Evolutionary conservation across 176 grass and related monocot species (phyloP).

Genomic region (Bonia amplexicaulis): DNA sequence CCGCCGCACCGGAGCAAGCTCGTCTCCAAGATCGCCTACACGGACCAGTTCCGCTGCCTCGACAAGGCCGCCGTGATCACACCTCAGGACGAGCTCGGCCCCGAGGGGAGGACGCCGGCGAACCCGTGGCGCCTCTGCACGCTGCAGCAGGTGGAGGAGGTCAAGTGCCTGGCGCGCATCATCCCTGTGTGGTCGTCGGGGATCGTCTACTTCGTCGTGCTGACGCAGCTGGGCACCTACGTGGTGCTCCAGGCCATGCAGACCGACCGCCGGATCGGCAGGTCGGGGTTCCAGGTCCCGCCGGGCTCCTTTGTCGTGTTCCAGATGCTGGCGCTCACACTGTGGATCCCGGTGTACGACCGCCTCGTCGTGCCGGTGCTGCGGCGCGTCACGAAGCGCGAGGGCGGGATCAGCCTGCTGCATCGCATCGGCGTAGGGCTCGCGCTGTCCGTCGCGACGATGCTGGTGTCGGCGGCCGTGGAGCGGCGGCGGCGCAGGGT

Average conservation of each 20-base stretch:
- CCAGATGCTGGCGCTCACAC: constrained; percentile 60
- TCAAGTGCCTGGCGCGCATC: constrained; percentile 63
- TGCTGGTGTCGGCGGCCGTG: constrained; percentile 34
- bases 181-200: constrained; percentile 64
- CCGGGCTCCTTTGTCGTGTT: constrained; percentile 68
- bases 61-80: constrained; percentile 51
- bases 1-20: constrained; percentile 58
- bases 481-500: constrained; percentile 30
- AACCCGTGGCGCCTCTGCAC: constrained; percentile 58
- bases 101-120: neutral
- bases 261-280: constrained; percentile 41
- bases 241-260: constrained; percentile 63
- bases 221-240: constrained; percentile 52
- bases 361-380: constrained; percentile 44
- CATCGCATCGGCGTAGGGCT: constrained; percentile 33
- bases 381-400: constrained; percentile 25
- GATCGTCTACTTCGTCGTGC: constrained; percentile 49
- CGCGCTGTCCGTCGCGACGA: constrained; percentile 38
- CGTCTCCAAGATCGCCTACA: constrained; percentile 54
- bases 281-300: constrained; percentile 36
- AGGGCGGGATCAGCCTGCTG: constrained; percentile 38
- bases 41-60: constrained; percentile 57
- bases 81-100: constrained; percentile 2
- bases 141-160: constrained; percentile 71
- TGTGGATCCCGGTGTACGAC: constrained; percentile 69